Evolutionary conservation across 169 alveolate genomes (phyloP).

Genomic region (Toxoplasma gondii): DNA sequence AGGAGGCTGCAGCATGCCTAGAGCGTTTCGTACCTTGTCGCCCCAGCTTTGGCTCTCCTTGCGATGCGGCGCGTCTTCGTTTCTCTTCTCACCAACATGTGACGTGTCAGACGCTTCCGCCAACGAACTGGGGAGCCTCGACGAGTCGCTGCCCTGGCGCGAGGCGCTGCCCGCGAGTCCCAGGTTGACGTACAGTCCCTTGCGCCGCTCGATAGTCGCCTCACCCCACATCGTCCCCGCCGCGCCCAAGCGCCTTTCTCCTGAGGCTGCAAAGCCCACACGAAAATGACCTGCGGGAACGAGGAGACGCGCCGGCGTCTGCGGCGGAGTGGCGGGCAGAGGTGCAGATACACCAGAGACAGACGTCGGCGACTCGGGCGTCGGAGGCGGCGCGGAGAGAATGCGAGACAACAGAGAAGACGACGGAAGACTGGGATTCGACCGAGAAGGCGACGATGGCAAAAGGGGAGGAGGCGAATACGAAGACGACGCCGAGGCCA

Average conservation of each 20-base stretch:
- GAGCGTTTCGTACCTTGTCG: neutral
- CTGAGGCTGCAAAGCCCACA: neutral
- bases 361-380: neutral
- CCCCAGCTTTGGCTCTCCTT: neutral
- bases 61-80: neutral
- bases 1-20: neutral
- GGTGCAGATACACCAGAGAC: neutral
- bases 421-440: neutral
- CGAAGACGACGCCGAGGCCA: neutral
- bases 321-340: neutral
- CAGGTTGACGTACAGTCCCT: neutral
- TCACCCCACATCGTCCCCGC: neutral
- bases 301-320: neutral
- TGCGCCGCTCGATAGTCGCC: neutral
- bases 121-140: neutral
- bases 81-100: neutral
- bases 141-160: no score
- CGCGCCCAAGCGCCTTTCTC: neutral
- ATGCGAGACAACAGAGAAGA: neutral
- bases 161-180: neutral
- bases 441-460: neutral
- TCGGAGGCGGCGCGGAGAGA: neutral
- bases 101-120: neutral
- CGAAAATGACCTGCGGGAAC: constrained; percentile 3
- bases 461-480: neutral